Evolutionary conservation across 2,329 filamentous ascomycete species (phyloP), one percentile per base, ranked within the genome.

Genomic region (Lasiodiplodia gonubiensis): DNA sequence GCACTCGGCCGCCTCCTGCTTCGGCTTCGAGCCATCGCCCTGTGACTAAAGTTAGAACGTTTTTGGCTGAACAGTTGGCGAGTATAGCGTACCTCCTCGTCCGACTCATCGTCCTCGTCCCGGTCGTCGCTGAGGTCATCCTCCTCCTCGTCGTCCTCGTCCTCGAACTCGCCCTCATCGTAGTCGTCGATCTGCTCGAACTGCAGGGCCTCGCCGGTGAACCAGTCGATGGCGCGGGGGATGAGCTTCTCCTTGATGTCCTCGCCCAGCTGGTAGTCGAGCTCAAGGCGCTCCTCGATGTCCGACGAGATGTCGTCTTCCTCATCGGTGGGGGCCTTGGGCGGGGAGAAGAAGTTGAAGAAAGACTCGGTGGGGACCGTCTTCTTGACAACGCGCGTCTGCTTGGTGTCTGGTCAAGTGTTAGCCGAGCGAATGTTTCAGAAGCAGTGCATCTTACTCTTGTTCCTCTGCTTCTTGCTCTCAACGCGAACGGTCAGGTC

Each of bases 181-280:
- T 93, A 85, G 70, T 94, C 93, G 66, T 97, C 91, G 69, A 97
- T 82, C 80, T 97, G 94, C 86, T 99, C 95, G 74, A 93, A 99
- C 74, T 95, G 94, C 71, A 99, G 89, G 73, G 95, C 95, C 84
- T 99, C 95, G 68, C 95, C 95, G 64, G 95, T 99, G 81, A 99
- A 99, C 95, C 95, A 99, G 83, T 99, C 95, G 75, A 99, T 95
- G 68, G 96, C 95, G 73, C 94, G 93, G 71, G 95, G 95, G 74
- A 99, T 99, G 72, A 99, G 88, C 86, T 99, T 99, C 88, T 99
- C 95, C 86, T 99, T 99, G 84, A 99, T 97, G 78, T 99, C 95
- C 85, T 99, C 95, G 72, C 95, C 95, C 53, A 99, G 89, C 83
- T 98, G 94, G 82, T 98, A 99, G 83, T 99, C 95, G 64, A 99